Evolutionary conservation across 2,329 filamentous ascomycete species (phyloP).

Genomic region (Fonsecaea multimorphosa): DNA sequence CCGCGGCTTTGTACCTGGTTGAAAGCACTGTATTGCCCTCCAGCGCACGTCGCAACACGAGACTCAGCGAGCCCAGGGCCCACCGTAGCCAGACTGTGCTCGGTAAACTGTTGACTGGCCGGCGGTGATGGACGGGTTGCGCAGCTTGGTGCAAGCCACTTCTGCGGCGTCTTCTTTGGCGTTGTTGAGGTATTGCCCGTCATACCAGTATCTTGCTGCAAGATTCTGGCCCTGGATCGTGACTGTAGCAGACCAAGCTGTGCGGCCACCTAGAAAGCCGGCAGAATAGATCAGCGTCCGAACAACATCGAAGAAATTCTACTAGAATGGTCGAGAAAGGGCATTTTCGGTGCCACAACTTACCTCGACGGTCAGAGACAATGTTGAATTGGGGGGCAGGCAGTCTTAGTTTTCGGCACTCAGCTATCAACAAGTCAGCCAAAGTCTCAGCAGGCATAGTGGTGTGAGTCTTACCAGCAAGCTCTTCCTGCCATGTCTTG

Average conservation of each 20-base stretch:
- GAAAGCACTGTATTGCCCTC: slow-evolving; percentile 10
- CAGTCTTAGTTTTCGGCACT: slow-evolving; percentile 36
- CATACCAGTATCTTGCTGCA: slow-evolving; percentile 87
- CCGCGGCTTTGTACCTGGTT: slow-evolving; percentile 1
- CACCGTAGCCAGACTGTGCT: slow-evolving; percentile 21
- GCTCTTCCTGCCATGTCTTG: slow-evolving; percentile 60
- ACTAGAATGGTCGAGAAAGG: slow-evolving; percentile 21
- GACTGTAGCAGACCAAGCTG: slow-evolving; percentile 85
- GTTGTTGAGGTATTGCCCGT: slow-evolving; percentile 84
- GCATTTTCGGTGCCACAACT: slow-evolving; percentile 31
- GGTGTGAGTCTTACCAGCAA: slow-evolving; percentile 56
- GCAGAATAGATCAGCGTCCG: slow-evolving; percentile 22
- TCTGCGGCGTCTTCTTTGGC: slow-evolving; percentile 92
- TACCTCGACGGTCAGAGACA: slow-evolving; percentile 71
- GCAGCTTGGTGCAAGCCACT: slow-evolving; percentile 60
- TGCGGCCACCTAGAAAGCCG: slow-evolving; percentile 73
- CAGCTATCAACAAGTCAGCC: slow-evolving; percentile 32
- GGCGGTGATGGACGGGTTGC: slow-evolving; percentile 41
- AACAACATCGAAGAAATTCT: neutral
- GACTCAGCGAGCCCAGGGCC: slow-evolving; percentile 29
- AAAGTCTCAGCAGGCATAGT: slow-evolving; percentile 2
- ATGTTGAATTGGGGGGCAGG: slow-evolving; percentile 68
- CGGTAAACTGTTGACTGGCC: slow-evolving; percentile 25
- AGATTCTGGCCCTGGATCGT: slow-evolving; percentile 70
- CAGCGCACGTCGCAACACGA: neutral